These are phyloP conservation scores for Malassezia brasiliensis DNA, from an alignment of 1,284 basidiomycete species.

Conservation along the genomic window DNA sequence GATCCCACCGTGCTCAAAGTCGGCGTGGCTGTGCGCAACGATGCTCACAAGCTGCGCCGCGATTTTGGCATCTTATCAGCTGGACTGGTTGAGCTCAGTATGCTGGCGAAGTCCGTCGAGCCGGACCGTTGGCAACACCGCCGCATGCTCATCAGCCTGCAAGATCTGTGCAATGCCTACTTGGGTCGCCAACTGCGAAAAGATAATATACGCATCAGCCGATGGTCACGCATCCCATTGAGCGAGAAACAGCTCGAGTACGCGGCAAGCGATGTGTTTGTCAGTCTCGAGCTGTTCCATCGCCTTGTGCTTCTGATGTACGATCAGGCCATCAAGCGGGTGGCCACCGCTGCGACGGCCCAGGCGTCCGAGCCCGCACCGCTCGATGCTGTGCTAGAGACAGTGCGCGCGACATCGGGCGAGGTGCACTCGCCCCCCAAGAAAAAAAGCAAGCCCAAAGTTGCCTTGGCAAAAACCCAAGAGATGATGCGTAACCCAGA, in stretches of 20 bases:
- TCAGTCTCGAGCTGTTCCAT: slow-evolving; percentile 28
- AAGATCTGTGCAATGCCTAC: slow-evolving; percentile 30
- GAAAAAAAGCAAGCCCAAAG: neutral
- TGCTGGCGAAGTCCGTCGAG: slow-evolving; percentile 23
- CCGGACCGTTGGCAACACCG: slow-evolving; percentile 19
- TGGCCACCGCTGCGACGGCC: too few species aligned
- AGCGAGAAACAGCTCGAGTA: slow-evolving; percentile 27
- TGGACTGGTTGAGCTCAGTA: slow-evolving; percentile 28
- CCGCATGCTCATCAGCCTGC: slow-evolving; percentile 24
- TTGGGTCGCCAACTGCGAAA: slow-evolving; percentile 26
- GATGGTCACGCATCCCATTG: slow-evolving; percentile 25
- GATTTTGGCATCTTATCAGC: slow-evolving; percentile 25
- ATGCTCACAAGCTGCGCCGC: slow-evolving; percentile 28
- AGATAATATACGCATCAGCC: slow-evolving; percentile 23
- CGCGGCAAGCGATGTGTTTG: slow-evolving; percentile 35
- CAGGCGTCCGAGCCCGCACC: neutral
- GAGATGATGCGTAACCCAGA: neutral
- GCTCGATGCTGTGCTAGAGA: neutral
- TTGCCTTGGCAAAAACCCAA: neutral
- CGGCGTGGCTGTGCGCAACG: slow-evolving; percentile 32
- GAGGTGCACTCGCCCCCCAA: neutral
- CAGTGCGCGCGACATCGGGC: neutral
- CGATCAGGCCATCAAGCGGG: neutral
- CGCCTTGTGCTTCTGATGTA: slow-evolving; percentile 8
- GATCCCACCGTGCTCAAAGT: slow-evolving; percentile 25